Evolutionary conservation across 768 basidiomycete species (phyloP).

Genomic region (Leccinum obscurum): DNA sequence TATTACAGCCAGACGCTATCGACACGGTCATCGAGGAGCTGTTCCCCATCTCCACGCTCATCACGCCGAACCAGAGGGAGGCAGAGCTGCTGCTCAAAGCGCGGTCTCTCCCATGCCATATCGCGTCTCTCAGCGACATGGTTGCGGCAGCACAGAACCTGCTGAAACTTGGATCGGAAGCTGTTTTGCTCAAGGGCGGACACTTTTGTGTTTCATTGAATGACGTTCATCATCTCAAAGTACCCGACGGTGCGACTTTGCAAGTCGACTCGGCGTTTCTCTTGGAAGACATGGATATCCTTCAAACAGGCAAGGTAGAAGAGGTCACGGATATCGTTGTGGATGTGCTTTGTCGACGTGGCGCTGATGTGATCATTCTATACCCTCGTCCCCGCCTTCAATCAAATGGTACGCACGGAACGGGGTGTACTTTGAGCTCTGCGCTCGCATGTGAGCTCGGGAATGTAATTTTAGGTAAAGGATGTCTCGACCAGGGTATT

Average conservation of each 20-base stretch:
- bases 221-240: conserved; percentile 43
- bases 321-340: conserved; percentile 47
- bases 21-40: conserved; percentile 57
- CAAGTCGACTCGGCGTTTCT: conserved; percentile 46
- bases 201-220: conserved; percentile 53
- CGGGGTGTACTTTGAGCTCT: conserved; percentile 89
- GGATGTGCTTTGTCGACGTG: conserved; percentile 49
- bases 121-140: conserved; percentile 59
- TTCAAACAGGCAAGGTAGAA: conserved; percentile 31
- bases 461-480: conserved; percentile 42
- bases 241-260: conserved; percentile 30
- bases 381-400: conserved; percentile 63
- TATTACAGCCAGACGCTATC: conserved; percentile 70
- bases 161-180: conserved; percentile 45
- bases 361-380: conserved; percentile 40
- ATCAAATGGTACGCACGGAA: conserved; percentile 82
- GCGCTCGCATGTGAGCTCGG: conserved; percentile 73
- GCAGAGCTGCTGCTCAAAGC: conserved; percentile 65
- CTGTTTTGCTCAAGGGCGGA: conserved; percentile 84
- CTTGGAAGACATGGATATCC: conserved; percentile 61
- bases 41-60: conserved; percentile 65
- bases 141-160: conserved; percentile 52
- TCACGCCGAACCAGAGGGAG: conserved; percentile 88
- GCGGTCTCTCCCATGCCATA: conserved; percentile 29
- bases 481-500: background rate